Evolutionary conservation across 768 basidiomycete genomes (phyloP), one percentile per base, ranked within the genome.

Genomic region (Bullera alba): DNA sequence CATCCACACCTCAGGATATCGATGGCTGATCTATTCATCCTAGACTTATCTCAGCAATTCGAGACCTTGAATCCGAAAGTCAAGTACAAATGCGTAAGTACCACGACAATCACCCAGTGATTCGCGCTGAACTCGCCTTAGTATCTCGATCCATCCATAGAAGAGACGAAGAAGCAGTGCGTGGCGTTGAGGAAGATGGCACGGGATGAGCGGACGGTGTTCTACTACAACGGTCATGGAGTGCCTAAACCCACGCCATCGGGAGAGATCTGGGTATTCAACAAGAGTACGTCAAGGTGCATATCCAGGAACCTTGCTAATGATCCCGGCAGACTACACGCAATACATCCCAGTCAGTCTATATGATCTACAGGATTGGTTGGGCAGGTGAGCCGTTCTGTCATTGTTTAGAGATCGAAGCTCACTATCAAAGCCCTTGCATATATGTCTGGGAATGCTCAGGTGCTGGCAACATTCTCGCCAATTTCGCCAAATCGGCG

Each of bases 361-460:
- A 36, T 85, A 85, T 71, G 95, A 99, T 61, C 78, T 99, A 15
- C 92, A 97, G 69, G 80, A 77, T 17, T 96, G 91, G 89, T 76
- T 97, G 3, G 90, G 89, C 39, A 70, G 65, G 72, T 71, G 42
- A 61, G 71, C 53, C 0, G 14, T 12, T 27, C n/a, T 23, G 5
- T 46, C 7, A 21, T 19, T 19, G 19, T 36, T 36, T 8, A 23
- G 15, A 21, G 3, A 30, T 26, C 4, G 5, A 22, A 32, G 3
- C 7, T 29, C 19, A 44, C 48, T 44, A 23, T 3, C 35, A 0
- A 5, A 87, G 89, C 0, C 95, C 95, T 0, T 88, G 87, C 26
- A 88, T 97, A 25, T 97, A 92, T 70, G 88, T 99, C 47, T 99
- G 95, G 95, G 95, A 99, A 68, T 96, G 92, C 70, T 92, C 90